Evolutionary conservation across 2,329 filamentous ascomycete genomes (phyloP).

Genomic region (Pestalotiopsis sp.): DNA sequence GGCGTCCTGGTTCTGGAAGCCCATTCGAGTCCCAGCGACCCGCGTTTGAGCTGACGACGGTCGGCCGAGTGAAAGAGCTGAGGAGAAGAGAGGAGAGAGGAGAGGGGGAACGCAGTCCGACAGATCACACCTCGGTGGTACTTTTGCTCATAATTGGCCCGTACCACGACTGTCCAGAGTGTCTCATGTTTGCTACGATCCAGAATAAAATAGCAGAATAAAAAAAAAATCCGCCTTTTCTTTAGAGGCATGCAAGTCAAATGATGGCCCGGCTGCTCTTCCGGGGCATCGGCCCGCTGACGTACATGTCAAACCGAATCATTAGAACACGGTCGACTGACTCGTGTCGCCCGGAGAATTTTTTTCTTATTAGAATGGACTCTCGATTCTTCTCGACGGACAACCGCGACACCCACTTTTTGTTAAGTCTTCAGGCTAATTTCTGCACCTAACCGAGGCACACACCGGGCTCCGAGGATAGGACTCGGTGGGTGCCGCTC

Average conservation of each 20-base stretch:
- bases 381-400: background rate
- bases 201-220: background rate
- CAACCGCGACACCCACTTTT: background rate
- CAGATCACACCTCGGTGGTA: background rate
- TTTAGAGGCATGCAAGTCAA: background rate
- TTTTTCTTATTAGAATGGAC: conserved; percentile 2
- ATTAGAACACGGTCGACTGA: background rate
- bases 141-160: background rate
- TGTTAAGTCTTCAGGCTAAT: background rate
- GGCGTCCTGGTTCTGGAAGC: background rate
- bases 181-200: too few relatives aligned
- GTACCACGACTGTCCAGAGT: background rate
- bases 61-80: background rate
- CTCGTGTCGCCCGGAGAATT: conserved; percentile 4
- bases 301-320: background rate
- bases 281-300: background rate
- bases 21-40: background rate
- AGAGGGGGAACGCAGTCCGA: background rate
- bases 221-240: background rate
- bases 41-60: conserved; percentile 2
- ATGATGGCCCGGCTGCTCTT: background rate
- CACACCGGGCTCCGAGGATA: background rate
- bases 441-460: background rate
- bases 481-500: background rate
- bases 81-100: background rate